Evolutionary conservation across 768 basidiomycete genomes (phyloP).

Genomic region (Boletus vermiculosoides): DNA sequence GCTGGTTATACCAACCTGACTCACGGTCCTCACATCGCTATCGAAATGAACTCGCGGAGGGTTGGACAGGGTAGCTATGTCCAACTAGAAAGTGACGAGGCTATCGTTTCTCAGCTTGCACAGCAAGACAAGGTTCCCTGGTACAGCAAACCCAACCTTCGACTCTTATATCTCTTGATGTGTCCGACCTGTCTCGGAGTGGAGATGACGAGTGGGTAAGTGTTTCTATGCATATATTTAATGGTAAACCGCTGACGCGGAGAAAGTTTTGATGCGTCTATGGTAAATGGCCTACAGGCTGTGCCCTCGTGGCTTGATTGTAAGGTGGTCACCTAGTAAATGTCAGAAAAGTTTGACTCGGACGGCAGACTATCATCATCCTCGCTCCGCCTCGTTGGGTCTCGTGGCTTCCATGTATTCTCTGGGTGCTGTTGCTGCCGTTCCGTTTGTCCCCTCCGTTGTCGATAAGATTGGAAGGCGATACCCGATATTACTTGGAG

Average conservation of each 20-base stretch:
- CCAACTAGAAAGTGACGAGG: conserved; percentile 2
- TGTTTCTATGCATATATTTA: neutral
- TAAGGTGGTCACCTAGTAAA: conserved; percentile 25
- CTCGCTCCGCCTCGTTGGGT: conserved; percentile 43
- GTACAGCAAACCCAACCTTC: conserved; percentile 61
- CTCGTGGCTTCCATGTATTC: conserved; percentile 51
- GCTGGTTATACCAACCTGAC: neutral
- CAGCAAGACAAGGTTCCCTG: conserved; percentile 54
- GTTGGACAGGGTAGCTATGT: neutral
- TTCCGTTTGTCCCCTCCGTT: conserved; percentile 38
- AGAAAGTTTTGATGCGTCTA: conserved; percentile 41
- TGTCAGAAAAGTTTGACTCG: neutral
- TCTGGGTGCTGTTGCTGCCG: conserved; percentile 53
- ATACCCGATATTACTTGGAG: conserved; percentile 15
- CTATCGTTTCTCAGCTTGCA: conserved; percentile 19
- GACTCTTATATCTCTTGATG: conserved; percentile 53
- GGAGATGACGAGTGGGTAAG: conserved; percentile 21
- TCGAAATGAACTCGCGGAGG: conserved; percentile 6
- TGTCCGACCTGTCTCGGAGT: conserved; percentile 39
- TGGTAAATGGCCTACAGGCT: conserved; percentile 63
- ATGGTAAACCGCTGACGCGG: neutral
- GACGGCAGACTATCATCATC: conserved; percentile 50
- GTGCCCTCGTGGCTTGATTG: conserved; percentile 57
- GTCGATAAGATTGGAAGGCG: conserved; percentile 18
- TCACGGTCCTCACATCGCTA: neutral